These are phyloP conservation scores for Misopates orontium DNA, from an alignment of 257 asterid species.

Conservation along the genomic window DNA sequence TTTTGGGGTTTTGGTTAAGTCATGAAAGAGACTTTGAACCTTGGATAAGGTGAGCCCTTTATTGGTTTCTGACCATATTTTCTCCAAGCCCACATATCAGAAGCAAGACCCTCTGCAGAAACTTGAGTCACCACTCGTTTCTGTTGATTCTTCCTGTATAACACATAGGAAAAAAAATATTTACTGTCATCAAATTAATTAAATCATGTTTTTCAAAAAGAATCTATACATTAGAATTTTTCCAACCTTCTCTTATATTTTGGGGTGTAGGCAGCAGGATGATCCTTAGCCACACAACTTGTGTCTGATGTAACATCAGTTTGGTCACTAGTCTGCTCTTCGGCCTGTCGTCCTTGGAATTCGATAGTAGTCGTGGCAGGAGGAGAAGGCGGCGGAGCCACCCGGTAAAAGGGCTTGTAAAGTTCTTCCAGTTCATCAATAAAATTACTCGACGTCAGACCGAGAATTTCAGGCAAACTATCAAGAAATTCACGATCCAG, in stretches of 20 bases:
- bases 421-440: slow-evolving; percentile 65
- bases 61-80: slow-evolving; percentile 98
- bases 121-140: slow-evolving; percentile 76
- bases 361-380: slow-evolving; percentile 31
- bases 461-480: slow-evolving; percentile 42
- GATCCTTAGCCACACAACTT: slow-evolving; percentile 22
- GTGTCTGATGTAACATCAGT: slow-evolving; percentile 35
- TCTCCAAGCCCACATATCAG: slow-evolving; percentile 98
- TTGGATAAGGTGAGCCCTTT: slow-evolving; percentile 93
- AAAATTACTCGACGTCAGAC: slow-evolving; percentile 21
- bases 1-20: no score
- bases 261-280: slow-evolving; percentile 38
- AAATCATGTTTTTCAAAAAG: not conserved
- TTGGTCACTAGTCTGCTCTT: slow-evolving; percentile 11
- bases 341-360: slow-evolving; percentile 31
- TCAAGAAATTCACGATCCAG: slow-evolving; percentile 29
- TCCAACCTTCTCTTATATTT: slow-evolving; percentile 80
- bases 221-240: not conserved
- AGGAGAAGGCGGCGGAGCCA: slow-evolving; percentile 17
- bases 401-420: slow-evolving; percentile 67
- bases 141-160: slow-evolving; percentile 74
- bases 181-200: not conserved
- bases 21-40: slow-evolving; percentile 38
- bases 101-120: slow-evolving; percentile 63
- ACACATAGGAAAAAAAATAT: not conserved